Evolutionary conservation across 345 rosid genomes (phyloP).

Genomic region (Acer yangbiense): DNA sequence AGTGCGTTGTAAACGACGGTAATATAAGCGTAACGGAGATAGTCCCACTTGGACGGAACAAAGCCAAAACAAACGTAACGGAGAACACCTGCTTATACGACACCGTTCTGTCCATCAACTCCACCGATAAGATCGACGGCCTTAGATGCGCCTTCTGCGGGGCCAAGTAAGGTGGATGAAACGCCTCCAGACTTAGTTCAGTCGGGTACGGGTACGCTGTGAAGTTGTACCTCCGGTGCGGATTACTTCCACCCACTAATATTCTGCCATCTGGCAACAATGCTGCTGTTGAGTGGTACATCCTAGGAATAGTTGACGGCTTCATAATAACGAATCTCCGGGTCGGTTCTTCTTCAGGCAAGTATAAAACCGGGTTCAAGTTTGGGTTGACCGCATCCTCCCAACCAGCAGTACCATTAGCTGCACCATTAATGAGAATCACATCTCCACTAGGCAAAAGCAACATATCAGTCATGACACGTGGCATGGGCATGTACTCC

Average conservation of each 20-base stretch:
- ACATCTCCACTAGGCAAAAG: conserved; percentile 63
- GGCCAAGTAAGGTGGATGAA: conserved; percentile 63
- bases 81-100: conserved; percentile 36
- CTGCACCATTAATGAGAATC: conserved; percentile 69
- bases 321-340: conserved; percentile 56
- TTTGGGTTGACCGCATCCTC: conserved; percentile 66
- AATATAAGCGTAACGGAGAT: conserved; percentile 45
- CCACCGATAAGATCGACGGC: conserved; percentile 62
- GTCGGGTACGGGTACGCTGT: conserved; percentile 66
- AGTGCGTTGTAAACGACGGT: conserved; percentile 75
- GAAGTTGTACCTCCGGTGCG: conserved; percentile 67
- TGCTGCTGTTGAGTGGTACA: conserved; percentile 80
- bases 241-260: conserved; percentile 89
- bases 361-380: conserved; percentile 66
- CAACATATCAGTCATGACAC: conserved; percentile 77
- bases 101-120: conserved; percentile 40
- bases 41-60: conserved; percentile 20
- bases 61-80: conserved; percentile 41
- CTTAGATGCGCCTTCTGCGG: conserved; percentile 37
- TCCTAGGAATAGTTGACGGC: conserved; percentile 53
- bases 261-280: conserved; percentile 78
- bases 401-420: conserved; percentile 88
- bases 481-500: conserved; percentile 82
- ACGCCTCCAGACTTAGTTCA: conserved; percentile 81
- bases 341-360: conserved; percentile 45